Percentiles rank a stretch among this genome's conserved stretches.
These are phyloP conservation scores for Penicillium daleae DNA, from an alignment of 495 filamentous ascomycete genomes.

Conservation along the genomic window DNA sequence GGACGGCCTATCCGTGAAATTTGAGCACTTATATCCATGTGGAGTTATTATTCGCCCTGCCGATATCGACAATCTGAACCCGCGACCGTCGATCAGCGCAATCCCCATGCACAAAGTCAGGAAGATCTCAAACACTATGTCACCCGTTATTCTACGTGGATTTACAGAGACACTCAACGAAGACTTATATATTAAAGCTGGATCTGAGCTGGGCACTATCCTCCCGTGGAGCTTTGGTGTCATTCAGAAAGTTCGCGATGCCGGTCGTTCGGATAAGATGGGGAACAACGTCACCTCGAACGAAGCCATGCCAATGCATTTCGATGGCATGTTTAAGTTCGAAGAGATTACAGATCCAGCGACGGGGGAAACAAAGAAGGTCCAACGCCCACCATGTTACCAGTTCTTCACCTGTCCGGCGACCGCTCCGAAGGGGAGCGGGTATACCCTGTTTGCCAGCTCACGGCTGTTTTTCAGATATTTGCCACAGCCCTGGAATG, in stretches of 20 bases:
- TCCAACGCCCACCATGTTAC: slow-evolving; percentile 43
- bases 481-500: slow-evolving; percentile 43
- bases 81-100: slow-evolving; percentile 34
- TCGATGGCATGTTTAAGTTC: slow-evolving; percentile 58
- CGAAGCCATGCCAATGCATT: slow-evolving; percentile 62
- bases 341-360: slow-evolving; percentile 38
- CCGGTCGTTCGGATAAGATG: slow-evolving; percentile 32
- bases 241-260: slow-evolving; percentile 55
- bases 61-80: slow-evolving; percentile 27
- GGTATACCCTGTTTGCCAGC: slow-evolving; percentile 55
- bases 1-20: slow-evolving; percentile 34
- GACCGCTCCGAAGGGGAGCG: slow-evolving; percentile 49
- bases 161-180: slow-evolving; percentile 50
- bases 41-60: slow-evolving; percentile 45
- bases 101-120: slow-evolving; percentile 55
- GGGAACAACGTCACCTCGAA: slow-evolving; percentile 53
- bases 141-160: slow-evolving; percentile 56
- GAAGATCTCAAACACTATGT: slow-evolving; percentile 49
- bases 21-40: slow-evolving; percentile 48
- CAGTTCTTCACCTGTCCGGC: slow-evolving; percentile 57
- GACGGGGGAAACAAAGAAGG: slow-evolving; percentile 29
- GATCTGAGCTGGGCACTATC: slow-evolving; percentile 47
- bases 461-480: slow-evolving; percentile 56
- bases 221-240: slow-evolving; percentile 53
- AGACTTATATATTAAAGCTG: slow-evolving; percentile 50